Base-by-base conservation (phyloP, 2,329 filamentous ascomycete genomes). In the Periconia sp. region DNA sequence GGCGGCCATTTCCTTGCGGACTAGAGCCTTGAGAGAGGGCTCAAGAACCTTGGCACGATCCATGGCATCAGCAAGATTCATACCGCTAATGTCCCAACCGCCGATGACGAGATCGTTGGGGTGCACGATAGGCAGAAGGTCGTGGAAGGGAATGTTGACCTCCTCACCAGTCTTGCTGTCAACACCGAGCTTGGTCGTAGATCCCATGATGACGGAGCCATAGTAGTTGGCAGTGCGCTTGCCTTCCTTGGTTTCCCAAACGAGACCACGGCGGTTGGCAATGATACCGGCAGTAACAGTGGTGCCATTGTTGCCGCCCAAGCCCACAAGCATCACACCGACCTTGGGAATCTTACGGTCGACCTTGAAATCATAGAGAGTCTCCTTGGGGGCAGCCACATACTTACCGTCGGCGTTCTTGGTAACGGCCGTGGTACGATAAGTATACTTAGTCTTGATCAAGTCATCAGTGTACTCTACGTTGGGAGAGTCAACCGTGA, bases 261-360 rank as follows among this genome's bases (percentile, higher is more conserved):
- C 78, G 46, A 97, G 82, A 46, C 84, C 81, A 60, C 86, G 88
- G 69, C 89, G 88, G 77, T 99, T 99, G 74, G 92, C 94, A 69
- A 99, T 82, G 74, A 99, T 95, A 71, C 92, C 94, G 50, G 94
- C 94, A 47, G 94, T 97, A 51, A 99, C 90, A 45, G 94, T 99
- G 56, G 90, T 90, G 56, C 94, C 94, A 70, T 99, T 99, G 84
- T 99, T 99, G 67, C 94, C 94, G 74, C 94, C 94, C 85, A 88
- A 92, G 54, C 94, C 94, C 57, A 99, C 92, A 56, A 99, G 82
- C 94, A 99, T 97, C 78, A 96, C 83, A 68, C 94, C 94, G 58
- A 90, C 83, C 81, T 92, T 95, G 74, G 91, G 90, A 47, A 97
- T 83, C 74, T 88, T 89, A 72, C 92, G 90, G 70, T 96, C 88